Conservation (phyloP, 2,329 filamentous ascomycete genomes). For the Fusarium sp. region DNA sequence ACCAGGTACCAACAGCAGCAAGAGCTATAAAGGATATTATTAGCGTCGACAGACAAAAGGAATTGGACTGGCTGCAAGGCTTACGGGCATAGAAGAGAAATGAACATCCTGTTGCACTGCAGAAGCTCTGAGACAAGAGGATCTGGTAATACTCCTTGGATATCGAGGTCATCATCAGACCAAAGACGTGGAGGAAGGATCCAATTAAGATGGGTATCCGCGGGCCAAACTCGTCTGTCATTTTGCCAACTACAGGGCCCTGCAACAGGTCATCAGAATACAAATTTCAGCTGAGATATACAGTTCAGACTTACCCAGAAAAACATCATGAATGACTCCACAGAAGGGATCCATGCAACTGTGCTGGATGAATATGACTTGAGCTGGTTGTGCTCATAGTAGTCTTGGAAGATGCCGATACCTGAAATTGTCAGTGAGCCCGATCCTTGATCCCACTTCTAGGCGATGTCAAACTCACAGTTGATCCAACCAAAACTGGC, state of each 20-base stretch:
- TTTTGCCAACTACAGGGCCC: conserved; percentile 70
- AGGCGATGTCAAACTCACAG: background rate
- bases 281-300: too few relatives aligned
- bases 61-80: fast-evolving
- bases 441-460: fast-evolving
- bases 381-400: conserved; percentile 12
- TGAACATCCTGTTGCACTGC: conserved; percentile 51
- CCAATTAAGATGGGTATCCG: conserved; percentile 66
- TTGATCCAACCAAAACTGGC: conserved; percentile 28
- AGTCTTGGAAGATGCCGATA: conserved; percentile 24
- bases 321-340: conserved; percentile 24
- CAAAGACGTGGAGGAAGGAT: conserved; percentile 69
- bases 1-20: conserved; percentile 45
- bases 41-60: too few relatives aligned
- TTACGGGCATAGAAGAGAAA: conserved; percentile 37
- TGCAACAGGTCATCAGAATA: conserved; percentile 15
- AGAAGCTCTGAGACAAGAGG: conserved; percentile 56
- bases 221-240: conserved; percentile 74
- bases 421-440: background rate
- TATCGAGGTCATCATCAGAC: conserved; percentile 73
- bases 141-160: conserved; percentile 57
- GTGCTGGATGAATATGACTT: conserved; percentile 6
- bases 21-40: background rate
- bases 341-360: conserved; percentile 16
- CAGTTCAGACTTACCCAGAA: conserved; percentile 16